Evolutionary conservation across 1,139 yeast species (phyloP).

Genomic region (Arxiozyma slooffiae): DNA sequence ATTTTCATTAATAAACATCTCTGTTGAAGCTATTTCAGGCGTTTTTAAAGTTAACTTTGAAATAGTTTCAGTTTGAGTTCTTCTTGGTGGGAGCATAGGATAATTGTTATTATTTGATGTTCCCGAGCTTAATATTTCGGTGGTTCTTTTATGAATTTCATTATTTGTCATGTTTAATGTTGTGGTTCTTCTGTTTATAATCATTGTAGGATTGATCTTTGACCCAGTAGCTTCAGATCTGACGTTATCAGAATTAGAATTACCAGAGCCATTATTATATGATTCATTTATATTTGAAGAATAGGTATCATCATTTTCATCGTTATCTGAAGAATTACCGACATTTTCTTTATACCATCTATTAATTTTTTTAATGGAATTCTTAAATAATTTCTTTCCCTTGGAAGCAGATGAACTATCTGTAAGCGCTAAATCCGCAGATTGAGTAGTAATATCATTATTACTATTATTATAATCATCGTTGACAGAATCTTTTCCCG

Average conservation of each 20-base stretch:
- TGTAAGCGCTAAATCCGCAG: slow-evolving; percentile 16
- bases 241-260: neutral
- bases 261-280: neutral
- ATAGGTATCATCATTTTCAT: slow-evolving; percentile 6
- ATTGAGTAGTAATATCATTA: slow-evolving; percentile 18
- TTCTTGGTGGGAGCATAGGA: neutral
- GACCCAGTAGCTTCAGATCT: neutral
- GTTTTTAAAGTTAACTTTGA: slow-evolving; percentile 6
- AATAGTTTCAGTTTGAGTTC: neutral
- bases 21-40: slow-evolving; percentile 20
- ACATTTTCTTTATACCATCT: slow-evolving; percentile 59
- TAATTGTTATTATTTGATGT: neutral
- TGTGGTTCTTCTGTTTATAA: slow-evolving; percentile 25
- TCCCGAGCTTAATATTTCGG: neutral
- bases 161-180: slow-evolving; percentile 11
- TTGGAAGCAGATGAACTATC: neutral
- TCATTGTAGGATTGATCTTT: slow-evolving; percentile 22
- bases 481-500: neutral
- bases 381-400: too few species aligned
- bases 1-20: slow-evolving; percentile 25
- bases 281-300: neutral
- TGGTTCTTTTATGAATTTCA: neutral
- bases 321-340: slow-evolving; percentile 8
- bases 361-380: slow-evolving; percentile 51
- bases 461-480: slow-evolving; percentile 7